phyloP scores from a whole-genome alignment of 176 grass and related monocot species.

The Oryza longistaminata region DNA sequence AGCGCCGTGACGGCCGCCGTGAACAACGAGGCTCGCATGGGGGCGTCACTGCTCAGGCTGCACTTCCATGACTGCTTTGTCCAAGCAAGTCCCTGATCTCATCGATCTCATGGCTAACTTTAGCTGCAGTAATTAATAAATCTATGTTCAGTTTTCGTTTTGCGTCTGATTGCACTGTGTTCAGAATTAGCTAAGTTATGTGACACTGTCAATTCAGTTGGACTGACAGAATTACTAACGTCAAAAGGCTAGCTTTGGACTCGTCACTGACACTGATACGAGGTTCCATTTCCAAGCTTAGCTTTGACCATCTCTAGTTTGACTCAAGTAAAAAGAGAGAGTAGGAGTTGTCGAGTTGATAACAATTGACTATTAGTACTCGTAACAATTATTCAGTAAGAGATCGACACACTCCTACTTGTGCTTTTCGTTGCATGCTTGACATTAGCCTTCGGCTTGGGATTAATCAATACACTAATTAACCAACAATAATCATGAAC shows the following conservation, averaged over 20 bases:
- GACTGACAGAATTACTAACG: background rate
- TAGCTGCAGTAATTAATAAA: background rate
- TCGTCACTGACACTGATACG: background rate
- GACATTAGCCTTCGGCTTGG: no score
- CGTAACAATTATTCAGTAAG: no score
- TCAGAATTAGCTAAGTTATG: background rate
- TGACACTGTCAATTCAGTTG: background rate
- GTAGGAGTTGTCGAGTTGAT: no score
- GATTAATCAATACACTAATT: no score
- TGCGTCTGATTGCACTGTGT: background rate
- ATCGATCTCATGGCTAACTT: no score
- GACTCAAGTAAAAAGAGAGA: no score
- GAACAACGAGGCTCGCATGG: constrained; percentile 51
- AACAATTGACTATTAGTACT: background rate
- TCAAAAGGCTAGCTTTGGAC: background rate
- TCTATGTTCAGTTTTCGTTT: background rate
- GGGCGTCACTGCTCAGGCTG: constrained; percentile 71
- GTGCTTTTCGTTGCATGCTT: no score
- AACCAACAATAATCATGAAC: no score
- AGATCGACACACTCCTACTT: no score
- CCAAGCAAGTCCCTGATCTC: constrained; percentile 3
- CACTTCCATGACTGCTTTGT: constrained; percentile 99
- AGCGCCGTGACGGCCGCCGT: constrained; percentile 55
- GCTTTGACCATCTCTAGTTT: background rate
- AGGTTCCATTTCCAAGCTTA: background rate